Percentiles rank a stretch among this genome's conserved stretches.
Evolutionary conservation across 139 green algal genomes (phyloP).

Genomic region (Picochlorum sp.): DNA sequence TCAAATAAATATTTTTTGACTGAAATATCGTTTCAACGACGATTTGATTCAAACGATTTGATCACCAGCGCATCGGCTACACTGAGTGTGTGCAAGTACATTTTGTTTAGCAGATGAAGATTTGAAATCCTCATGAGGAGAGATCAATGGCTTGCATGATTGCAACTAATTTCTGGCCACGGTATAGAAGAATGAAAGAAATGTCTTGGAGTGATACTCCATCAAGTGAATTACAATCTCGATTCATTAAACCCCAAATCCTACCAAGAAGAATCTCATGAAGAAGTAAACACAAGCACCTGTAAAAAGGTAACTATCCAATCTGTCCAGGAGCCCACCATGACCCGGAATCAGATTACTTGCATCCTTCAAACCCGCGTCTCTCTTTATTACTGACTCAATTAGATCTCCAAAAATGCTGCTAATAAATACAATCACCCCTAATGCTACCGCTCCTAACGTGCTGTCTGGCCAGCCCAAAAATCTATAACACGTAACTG

Average conservation of each 20-base stretch:
- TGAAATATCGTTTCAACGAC: no score
- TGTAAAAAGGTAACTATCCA: constrained; percentile 97
- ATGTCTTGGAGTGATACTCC: neutral
- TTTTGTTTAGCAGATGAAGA: no score
- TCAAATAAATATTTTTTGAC: no score
- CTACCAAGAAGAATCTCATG: constrained; percentile 20
- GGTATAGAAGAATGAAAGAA: no score
- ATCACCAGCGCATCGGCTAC: no score
- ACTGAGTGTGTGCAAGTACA: no score
- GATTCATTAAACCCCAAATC: constrained; percentile 18
- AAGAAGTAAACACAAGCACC: constrained; percentile 77
- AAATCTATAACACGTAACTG: constrained; percentile 36
- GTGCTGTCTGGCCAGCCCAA: constrained; percentile 32
- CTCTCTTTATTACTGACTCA: constrained; percentile 96
- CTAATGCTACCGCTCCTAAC: constrained; percentile 21
- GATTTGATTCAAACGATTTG: no score
- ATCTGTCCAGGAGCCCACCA: constrained; percentile 88
- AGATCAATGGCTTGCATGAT: no score
- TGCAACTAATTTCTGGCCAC: no score
- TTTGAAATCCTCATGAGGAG: no score
- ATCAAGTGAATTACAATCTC: neutral
- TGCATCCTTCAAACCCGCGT: constrained; percentile 92
- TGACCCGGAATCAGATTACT: constrained; percentile 94
- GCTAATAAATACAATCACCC: constrained; percentile 61
- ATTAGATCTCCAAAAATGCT: constrained; percentile 95